Base-by-base conservation (phyloP, 2,329 filamentous ascomycete species). In the Xylariaceae sp. region DNA sequence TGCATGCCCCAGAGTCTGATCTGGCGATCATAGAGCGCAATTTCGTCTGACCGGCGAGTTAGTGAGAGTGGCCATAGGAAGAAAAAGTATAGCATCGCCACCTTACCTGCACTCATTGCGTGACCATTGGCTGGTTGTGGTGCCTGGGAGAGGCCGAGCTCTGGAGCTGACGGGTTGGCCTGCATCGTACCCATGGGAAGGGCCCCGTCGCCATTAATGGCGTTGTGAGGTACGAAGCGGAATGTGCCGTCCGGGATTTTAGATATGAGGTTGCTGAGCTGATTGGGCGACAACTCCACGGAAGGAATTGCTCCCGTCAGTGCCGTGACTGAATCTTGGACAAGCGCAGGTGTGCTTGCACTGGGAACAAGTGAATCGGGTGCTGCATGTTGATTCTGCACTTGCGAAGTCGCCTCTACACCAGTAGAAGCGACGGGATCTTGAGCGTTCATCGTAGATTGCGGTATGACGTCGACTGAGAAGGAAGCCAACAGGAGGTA, bases 1-100 rank as follows among this genome's bases (percentile, higher is more conserved):
- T 94, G 86, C 67, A 97, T 89, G 43, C 94, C 94, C 94, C 94
- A 99, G 32, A 99, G 84, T 51, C 94, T 87, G 66, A 99, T 96
- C 71, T 99, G 94, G 48, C 94, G 86, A 73, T 99, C 94, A 70
- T 99, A 99, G 4, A 97, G 84, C 11, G 92, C 94, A 67, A 97
- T 95, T 69, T 99, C 94, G 72, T 97, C 94, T 89, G 57, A 27
- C 19, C 8, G 9, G 43, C 31, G 19, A 12, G 44, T 66, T 63
- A 65, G 54, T n/a, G 8, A 34, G 34, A 27, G 27, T 29, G 37
- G 53, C 31, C 35, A 35, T 34, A 27, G 8, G 37, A 55, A 29
- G 42, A 47, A 32, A 42, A 47, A 32, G 41, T 39, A 43, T 55
- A 40, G 9, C 30, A 35, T 37, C 9, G 19, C 12, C 43, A 30